Evolutionary conservation across 768 basidiomycete species (phyloP).

Genomic region (Hydnum rufescens): DNA sequence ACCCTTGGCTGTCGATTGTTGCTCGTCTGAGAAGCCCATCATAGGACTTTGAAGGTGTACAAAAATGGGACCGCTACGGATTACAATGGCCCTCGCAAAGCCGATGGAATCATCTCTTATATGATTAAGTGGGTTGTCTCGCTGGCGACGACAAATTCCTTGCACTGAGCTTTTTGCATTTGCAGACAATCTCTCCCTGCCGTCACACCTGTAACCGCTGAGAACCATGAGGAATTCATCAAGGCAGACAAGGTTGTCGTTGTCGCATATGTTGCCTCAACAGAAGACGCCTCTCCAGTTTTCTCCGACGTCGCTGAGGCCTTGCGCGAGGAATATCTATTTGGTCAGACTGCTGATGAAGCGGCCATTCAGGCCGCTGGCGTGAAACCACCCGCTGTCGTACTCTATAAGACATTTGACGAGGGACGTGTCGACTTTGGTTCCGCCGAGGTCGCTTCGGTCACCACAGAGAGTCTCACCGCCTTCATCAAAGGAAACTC

Average conservation of each 20-base stretch:
- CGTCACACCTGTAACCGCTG: conserved; percentile 58
- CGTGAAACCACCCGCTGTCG: conserved; percentile 62
- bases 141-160: not conserved
- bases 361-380: conserved; percentile 47
- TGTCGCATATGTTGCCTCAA: conserved; percentile 62
- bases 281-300: conserved; percentile 47
- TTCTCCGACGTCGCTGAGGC: conserved; percentile 68
- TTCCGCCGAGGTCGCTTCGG: conserved; percentile 30
- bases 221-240: conserved; percentile 69
- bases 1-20: not conserved
- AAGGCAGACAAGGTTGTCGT: conserved; percentile 77
- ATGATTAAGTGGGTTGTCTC: conserved; percentile 69
- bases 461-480: conserved; percentile 40
- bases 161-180: conserved; percentile 12
- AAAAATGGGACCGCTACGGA: conserved; percentile 61
- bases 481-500: conserved; percentile 69
- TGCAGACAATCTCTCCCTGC: conserved; percentile 81
- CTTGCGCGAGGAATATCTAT: conserved; percentile 85
- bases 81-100: conserved; percentile 77
- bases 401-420: conserved; percentile 86
- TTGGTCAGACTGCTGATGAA: conserved; percentile 64
- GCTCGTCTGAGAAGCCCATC: not conserved
- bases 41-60: conserved; percentile 80
- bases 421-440: conserved; percentile 57
- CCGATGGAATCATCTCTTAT: conserved; percentile 89